Base-by-base conservation (phyloP, 257 asterid species). In the Plectranthus barbatus region DNA sequence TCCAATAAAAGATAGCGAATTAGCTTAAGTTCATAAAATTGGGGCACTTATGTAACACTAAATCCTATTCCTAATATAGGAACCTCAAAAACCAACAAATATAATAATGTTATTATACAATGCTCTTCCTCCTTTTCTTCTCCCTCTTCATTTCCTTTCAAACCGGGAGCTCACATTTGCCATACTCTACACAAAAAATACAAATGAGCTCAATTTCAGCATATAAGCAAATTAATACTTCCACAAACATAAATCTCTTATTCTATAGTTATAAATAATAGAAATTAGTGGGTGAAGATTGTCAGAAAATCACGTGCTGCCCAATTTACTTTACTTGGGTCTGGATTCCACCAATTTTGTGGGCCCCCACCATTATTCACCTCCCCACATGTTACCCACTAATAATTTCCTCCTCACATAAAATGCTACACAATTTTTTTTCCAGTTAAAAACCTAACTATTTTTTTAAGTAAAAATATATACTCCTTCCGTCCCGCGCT, bases 161-260 rank as follows among this genome's bases (percentile, higher is more conserved):
- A 36, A 76, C 67, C 1, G 95, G 86, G 9, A 86, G 75, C 36
- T 79, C 86, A 68, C 97, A 90, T 51, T 77, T 79, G 20, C 95
- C 97, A 57, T 72, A 90, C 66, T 79, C 97, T 90, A 67, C 52
- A 80, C 36, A 57, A 49, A 3, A 24, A 39, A 15, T 13, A 21
- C 64, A 11, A n/a, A n/a, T n/a, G n/a, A n/a, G n/a, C n/a, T n/a
- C n/a, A n/a, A n/a, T n/a, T n/a, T n/a, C n/a, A n/a, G n/a, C n/a
- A n/a, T n/a, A n/a, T n/a, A n/a, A n/a, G n/a, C n/a, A n/a, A n/a
- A n/a, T n/a, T n/a, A n/a, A n/a, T n/a, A n/a, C n/a, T n/a, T n/a
- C n/a, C n/a, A n/a, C n/a, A n/a, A n/a, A n/a, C n/a, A n/a, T n/a
- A n/a, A n/a, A n/a, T n/a, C n/a, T n/a, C n/a, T n/a, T n/a, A n/a